phyloP scores from a whole-genome alignment of 495 filamentous ascomycete species.

The Amphirosellinia nigrospora region DNA sequence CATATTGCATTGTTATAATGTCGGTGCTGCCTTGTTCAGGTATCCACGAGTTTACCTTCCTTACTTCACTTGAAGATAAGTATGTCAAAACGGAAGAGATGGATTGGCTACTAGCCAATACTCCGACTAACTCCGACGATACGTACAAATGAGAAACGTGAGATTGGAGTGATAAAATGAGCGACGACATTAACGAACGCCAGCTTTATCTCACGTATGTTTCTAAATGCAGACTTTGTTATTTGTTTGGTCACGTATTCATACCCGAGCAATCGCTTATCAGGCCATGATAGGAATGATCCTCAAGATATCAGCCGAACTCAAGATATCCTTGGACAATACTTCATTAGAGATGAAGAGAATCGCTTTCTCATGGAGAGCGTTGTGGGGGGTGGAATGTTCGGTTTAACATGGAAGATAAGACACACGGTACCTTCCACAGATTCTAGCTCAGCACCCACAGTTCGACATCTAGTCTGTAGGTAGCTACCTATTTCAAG shows the following conservation, averaged over 20 bases:
- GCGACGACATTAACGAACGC: background rate
- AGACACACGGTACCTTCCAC: background rate
- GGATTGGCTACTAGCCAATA: background rate
- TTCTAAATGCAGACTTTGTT: too few relatives aligned
- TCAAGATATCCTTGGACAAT: background rate
- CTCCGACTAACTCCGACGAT: background rate
- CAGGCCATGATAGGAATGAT: background rate
- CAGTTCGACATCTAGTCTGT: background rate
- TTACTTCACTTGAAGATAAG: background rate
- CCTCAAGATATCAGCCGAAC: background rate
- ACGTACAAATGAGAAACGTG: background rate
- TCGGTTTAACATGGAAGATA: constrained; percentile 2
- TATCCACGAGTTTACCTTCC: background rate
- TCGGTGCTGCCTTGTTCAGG: background rate
- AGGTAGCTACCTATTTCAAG: background rate
- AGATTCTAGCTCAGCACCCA: background rate
- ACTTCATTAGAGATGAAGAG: constrained; percentile 10
- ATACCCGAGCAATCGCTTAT: background rate
- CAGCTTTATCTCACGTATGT: background rate
- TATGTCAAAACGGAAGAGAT: background rate
- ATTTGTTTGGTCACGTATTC: too few relatives aligned
- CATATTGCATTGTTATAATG: background rate
- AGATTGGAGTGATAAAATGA: background rate
- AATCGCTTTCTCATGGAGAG: background rate
- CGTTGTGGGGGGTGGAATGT: background rate